Conservation (phyloP, 2,329 filamentous ascomycete species). For the Colletotrichum falcatum region DNA sequence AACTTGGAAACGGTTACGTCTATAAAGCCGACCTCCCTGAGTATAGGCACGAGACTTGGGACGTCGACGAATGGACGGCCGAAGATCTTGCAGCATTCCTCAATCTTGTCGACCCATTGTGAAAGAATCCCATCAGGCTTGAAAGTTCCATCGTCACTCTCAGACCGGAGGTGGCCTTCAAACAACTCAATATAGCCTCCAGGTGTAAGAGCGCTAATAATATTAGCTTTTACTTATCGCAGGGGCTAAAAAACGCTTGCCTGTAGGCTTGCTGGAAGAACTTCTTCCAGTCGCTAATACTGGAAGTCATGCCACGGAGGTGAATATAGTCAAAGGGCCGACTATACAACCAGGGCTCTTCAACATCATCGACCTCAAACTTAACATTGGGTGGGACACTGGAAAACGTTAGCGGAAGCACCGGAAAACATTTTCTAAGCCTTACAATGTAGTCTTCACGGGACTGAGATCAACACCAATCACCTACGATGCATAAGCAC, state of each 20-base stretch:
- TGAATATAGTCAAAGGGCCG: not conserved
- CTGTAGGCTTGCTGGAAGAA: conserved; percentile 60
- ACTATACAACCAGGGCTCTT: not conserved
- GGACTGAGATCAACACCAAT: conserved; percentile 49
- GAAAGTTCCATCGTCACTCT: conserved; percentile 48
- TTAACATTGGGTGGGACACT: conserved; percentile 68
- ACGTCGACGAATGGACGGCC: conserved; percentile 49
- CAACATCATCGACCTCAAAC: conserved; percentile 46
- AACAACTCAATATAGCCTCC: conserved; percentile 56
- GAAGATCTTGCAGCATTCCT: conserved; percentile 51
- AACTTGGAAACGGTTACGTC: conserved; percentile 48
- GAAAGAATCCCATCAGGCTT: conserved; percentile 1
- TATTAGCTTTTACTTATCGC: not conserved
- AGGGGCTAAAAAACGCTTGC: conserved; percentile 42
- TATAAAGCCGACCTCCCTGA: conserved; percentile 52
- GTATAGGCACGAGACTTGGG: conserved; percentile 51
- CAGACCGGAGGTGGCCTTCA: conserved; percentile 48
- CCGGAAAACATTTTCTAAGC: not conserved
- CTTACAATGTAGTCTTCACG: conserved; percentile 47
- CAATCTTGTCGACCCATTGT: conserved; percentile 45
- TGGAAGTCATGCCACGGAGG: conserved; percentile 57
- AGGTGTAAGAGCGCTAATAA: conserved; percentile 48
- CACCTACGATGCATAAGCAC: conserved; percentile 49
- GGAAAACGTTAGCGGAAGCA: conserved; percentile 26
- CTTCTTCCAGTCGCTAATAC: conserved; percentile 46